Percentiles rank a stretch among this genome's conserved stretches.
Evolutionary conservation across 345 rosid genomes (phyloP).

Genomic region (Mallotus nudiflorus): DNA sequence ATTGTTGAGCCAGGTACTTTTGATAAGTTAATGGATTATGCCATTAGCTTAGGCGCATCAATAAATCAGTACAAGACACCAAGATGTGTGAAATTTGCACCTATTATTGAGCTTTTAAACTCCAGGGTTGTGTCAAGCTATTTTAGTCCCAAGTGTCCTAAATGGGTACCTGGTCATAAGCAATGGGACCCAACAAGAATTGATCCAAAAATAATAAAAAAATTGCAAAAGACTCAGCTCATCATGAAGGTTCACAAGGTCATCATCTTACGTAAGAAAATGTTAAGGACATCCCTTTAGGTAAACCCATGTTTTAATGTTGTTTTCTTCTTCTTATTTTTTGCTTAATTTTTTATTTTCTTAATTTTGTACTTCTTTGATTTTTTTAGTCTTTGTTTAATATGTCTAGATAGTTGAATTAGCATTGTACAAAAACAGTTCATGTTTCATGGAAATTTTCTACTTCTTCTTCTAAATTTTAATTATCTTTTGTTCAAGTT

Average conservation of each 20-base stretch:
- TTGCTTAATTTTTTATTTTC: not conserved
- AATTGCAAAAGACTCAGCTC: slow-evolving; percentile 11
- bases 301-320: slow-evolving; percentile 34
- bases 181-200: slow-evolving; percentile 37
- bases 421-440: slow-evolving; percentile 66
- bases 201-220: slow-evolving; percentile 13
- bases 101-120: slow-evolving; percentile 85
- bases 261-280: slow-evolving; percentile 46
- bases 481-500: not conserved
- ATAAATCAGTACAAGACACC: slow-evolving; percentile 98
- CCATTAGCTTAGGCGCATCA: slow-evolving; percentile 89
- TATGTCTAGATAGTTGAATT: slow-evolving; percentile 43
- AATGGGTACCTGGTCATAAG: slow-evolving; percentile 91
- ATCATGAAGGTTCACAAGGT: slow-evolving; percentile 21
- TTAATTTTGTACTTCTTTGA: not conserved
- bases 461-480: not conserved
- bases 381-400: slow-evolving; percentile 30
- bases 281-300: slow-evolving; percentile 31
- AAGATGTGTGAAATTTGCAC: slow-evolving; percentile 90
- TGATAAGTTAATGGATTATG: slow-evolving; percentile 96
- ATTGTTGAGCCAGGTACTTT: slow-evolving; percentile 88
- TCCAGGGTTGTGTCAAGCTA: slow-evolving; percentile 62
- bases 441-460: slow-evolving; percentile 39
- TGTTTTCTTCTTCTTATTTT: not conserved
- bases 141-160: slow-evolving; percentile 92